Percentiles rank a stretch among this genome's conserved stretches.
Conservation (phyloP, 1,284 basidiomycete species). For the Coniferiporia sulphurascens region DNA sequence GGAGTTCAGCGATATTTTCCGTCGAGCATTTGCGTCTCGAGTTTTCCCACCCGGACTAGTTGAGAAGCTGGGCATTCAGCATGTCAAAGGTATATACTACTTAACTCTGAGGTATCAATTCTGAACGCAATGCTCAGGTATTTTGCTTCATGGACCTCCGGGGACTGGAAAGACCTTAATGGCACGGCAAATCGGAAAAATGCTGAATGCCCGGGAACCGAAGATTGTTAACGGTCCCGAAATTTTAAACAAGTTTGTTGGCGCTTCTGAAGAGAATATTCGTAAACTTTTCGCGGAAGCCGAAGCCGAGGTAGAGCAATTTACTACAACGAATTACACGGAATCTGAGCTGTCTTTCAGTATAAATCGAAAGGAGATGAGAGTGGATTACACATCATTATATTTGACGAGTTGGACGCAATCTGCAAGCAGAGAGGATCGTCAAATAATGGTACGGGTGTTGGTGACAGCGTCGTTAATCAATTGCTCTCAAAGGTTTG, state of each 20-base stretch:
- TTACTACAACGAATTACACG: not conserved
- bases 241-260: slow-evolving; percentile 96
- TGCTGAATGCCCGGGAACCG: slow-evolving; percentile 97
- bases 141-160: slow-evolving; percentile 93
- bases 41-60: slow-evolving; percentile 97
- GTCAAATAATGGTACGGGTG: slow-evolving; percentile 86
- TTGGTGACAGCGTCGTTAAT: slow-evolving; percentile 98
- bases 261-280: slow-evolving; percentile 98
- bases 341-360: slow-evolving; percentile 34
- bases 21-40: slow-evolving; percentile 96
- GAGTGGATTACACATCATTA: slow-evolving; percentile 97
- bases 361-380: slow-evolving; percentile 99
- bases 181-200: slow-evolving; percentile 98
- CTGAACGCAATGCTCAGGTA: slow-evolving; percentile 49
- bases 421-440: slow-evolving; percentile 98
- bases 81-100: slow-evolving; percentile 79
- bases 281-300: slow-evolving; percentile 97
- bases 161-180: slow-evolving; percentile 99
- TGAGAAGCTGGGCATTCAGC: slow-evolving; percentile 97
- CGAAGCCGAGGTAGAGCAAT: slow-evolving; percentile 79
- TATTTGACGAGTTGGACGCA: slow-evolving; percentile 98
- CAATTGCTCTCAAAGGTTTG: slow-evolving; percentile 91
- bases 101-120: not conserved
- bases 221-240: slow-evolving; percentile 99
- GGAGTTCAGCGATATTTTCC: slow-evolving; percentile 96